A percentile compares a stretch with the other conserved stretches of the same genome.
phyloP scores from a whole-genome alignment of 805 yeast species.

The Kodamaea fukazawae region DNA sequence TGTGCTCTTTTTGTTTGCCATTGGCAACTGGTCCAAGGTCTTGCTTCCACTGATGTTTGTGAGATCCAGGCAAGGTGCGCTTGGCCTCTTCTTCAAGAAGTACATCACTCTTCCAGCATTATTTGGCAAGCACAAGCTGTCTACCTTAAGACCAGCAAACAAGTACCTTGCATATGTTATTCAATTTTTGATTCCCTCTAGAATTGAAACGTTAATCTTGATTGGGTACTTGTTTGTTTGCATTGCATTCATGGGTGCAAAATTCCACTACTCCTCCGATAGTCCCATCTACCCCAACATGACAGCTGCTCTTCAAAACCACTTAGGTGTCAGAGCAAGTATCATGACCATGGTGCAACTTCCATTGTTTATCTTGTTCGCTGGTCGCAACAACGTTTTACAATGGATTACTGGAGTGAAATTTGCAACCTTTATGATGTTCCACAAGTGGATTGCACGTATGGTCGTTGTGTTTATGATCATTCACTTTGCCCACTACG shows the following conservation, averaged over 20 bases:
- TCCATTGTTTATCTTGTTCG: slow-evolving; percentile 56
- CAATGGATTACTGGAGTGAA: slow-evolving; percentile 60
- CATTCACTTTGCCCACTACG: slow-evolving; percentile 22
- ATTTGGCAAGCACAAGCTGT: slow-evolving; percentile 19
- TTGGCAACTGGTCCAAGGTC: slow-evolving; percentile 13
- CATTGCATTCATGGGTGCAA: slow-evolving; percentile 12
- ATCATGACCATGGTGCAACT: slow-evolving; percentile 42
- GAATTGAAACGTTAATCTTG: slow-evolving; percentile 33
- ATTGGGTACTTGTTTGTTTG: slow-evolving; percentile 19
- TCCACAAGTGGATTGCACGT: slow-evolving; percentile 46
- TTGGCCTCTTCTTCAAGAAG: slow-evolving; percentile 32
- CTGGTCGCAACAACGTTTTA: slow-evolving; percentile 62
- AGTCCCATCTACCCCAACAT: slow-evolving; percentile 16
- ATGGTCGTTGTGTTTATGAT: slow-evolving; percentile 25
- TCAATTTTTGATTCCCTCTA: slow-evolving; percentile 33
- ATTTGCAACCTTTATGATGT: slow-evolving; percentile 39
- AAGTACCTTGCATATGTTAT: slow-evolving; percentile 16
- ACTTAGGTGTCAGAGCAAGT: slow-evolving; percentile 42
- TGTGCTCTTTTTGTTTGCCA: slow-evolving; percentile 9
- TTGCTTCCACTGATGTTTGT: slow-evolving; percentile 28
- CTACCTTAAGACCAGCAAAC: slow-evolving; percentile 21
- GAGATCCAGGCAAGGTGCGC: background rate
- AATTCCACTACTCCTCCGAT: slow-evolving; percentile 10
- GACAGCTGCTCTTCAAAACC: slow-evolving; percentile 21
- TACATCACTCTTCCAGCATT: slow-evolving; percentile 40